Conservation (phyloP, 495 filamentous ascomycete genomes). For the Talaromyces borbonicus region DNA sequence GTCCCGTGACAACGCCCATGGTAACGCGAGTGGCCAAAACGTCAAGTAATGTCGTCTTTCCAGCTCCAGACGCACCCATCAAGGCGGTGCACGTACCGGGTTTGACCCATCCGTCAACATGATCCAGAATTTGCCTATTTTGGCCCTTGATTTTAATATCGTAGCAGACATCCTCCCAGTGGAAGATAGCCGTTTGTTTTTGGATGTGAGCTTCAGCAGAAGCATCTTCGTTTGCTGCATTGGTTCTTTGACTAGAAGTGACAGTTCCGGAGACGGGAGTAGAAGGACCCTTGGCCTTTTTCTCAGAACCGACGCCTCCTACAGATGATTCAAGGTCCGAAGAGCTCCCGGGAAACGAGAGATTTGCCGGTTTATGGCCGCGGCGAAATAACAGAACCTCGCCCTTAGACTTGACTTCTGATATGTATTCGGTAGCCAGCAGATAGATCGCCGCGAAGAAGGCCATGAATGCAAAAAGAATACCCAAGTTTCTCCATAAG, state of each 20-base stretch:
- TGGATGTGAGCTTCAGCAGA: slow-evolving; percentile 10
- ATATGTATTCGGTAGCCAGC: slow-evolving; percentile 60
- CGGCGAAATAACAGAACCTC: slow-evolving; percentile 83
- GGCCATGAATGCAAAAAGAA: slow-evolving; percentile 64
- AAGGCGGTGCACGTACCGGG: slow-evolving; percentile 85
- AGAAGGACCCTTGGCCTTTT: slow-evolving; percentile 17
- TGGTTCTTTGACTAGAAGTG: slow-evolving; percentile 48
- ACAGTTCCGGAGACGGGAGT: slow-evolving; percentile 48
- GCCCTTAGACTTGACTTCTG: slow-evolving; percentile 72
- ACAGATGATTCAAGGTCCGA: not conserved
- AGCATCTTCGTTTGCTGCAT: slow-evolving; percentile 1
- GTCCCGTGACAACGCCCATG: slow-evolving; percentile 77
- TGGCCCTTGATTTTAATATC: slow-evolving; percentile 81
- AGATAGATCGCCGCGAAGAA: slow-evolving; percentile 61
- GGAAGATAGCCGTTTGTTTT: slow-evolving; percentile 65
- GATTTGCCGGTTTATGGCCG: slow-evolving; percentile 54
- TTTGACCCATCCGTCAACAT: slow-evolving; percentile 86
- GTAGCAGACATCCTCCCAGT: slow-evolving; percentile 79
- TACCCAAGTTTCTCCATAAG: slow-evolving; percentile 76
- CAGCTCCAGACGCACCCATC: slow-evolving; percentile 59
- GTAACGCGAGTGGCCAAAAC: slow-evolving; percentile 55
- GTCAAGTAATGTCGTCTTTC: slow-evolving; percentile 49
- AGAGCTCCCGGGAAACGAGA: slow-evolving; percentile 23
- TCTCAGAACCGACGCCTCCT: slow-evolving; percentile 16
- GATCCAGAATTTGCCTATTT: slow-evolving; percentile 63